Percentiles rank a stretch among this genome's conserved stretches.
Conservation (phyloP, 495 filamentous ascomycete genomes). For the Penicillium chermesinum region DNA sequence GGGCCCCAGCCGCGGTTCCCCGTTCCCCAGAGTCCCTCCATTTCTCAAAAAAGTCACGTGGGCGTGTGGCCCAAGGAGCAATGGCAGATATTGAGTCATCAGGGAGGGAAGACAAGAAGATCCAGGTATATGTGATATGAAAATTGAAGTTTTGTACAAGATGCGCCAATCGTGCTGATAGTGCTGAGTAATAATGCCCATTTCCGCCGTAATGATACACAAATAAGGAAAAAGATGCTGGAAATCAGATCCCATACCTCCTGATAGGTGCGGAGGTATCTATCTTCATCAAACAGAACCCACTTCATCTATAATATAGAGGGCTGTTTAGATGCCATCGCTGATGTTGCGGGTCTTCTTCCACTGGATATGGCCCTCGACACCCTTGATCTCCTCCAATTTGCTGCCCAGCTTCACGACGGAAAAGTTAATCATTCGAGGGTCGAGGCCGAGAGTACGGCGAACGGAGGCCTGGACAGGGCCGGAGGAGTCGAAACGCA, state of each 20-base stretch:
- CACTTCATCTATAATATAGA: background rate
- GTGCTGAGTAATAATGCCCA: conserved; percentile 21
- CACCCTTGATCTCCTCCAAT: conserved; percentile 60
- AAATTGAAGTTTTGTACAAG: conserved; percentile 30
- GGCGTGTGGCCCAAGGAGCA: conserved; percentile 8
- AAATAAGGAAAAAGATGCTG: conserved; percentile 14
- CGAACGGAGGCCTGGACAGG: conserved; percentile 66
- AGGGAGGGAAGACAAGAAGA: background rate
- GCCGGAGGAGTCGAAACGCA: conserved; percentile 82
- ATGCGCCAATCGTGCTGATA: conserved; percentile 40
- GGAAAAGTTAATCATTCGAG: conserved; percentile 80
- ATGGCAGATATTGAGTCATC: background rate
- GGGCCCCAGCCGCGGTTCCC: too few relatives aligned
- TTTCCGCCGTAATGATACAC: conserved; percentile 33
- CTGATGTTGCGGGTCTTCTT: conserved; percentile 31
- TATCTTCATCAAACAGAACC: background rate
- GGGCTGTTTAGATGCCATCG: conserved; percentile 22
- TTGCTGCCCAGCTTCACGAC: conserved; percentile 83
- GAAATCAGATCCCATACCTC: conserved; percentile 7
- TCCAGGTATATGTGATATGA: conserved; percentile 13
- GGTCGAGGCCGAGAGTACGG: conserved; percentile 76
- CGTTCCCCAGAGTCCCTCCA: too few relatives aligned
- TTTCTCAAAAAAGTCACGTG: too few relatives aligned
- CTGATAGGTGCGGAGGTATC: background rate
- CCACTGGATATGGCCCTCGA: conserved; percentile 59